Conservation (phyloP, 495 filamentous ascomycete genomes). For the Annulohypoxylon maeteangense region DNA sequence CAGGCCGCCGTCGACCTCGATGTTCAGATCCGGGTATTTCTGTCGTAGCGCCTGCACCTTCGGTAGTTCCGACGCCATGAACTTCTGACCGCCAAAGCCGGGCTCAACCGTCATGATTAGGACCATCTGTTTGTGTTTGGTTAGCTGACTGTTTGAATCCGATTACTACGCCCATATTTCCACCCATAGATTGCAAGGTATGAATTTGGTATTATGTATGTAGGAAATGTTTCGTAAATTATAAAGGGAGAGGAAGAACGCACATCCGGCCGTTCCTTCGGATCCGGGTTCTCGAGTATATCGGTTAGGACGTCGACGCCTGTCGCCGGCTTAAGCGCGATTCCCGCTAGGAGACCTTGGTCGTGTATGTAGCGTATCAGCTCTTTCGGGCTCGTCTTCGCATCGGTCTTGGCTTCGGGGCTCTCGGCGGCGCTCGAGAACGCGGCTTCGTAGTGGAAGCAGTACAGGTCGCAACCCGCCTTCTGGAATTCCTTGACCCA, state of each 20-base stretch:
- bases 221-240: background rate
- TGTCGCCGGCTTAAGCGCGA: conserved; percentile 95
- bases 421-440: conserved; percentile 84
- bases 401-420: conserved; percentile 72
- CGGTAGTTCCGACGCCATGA: conserved; percentile 94
- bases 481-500: conserved; percentile 95
- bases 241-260: conserved; percentile 50
- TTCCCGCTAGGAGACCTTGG: conserved; percentile 86
- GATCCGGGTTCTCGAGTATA: conserved; percentile 75
- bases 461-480: conserved; percentile 96
- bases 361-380: conserved; percentile 91
- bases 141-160: background rate
- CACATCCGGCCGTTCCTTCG: conserved; percentile 89
- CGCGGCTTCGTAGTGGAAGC: conserved; percentile 99
- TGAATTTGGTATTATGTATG: background rate
- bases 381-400: conserved; percentile 80
- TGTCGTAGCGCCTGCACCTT: conserved; percentile 87
- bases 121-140: conserved; percentile 77
- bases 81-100: conserved; percentile 97
- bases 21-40: conserved; percentile 90
- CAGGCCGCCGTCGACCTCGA: conserved; percentile 95
- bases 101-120: conserved; percentile 98
- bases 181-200: background rate
- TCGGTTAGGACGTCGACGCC: conserved; percentile 90
- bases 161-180: no score